Evolutionary conservation across 1,284 basidiomycete species (phyloP).

Genomic region (Porodaedalea pini): DNA sequence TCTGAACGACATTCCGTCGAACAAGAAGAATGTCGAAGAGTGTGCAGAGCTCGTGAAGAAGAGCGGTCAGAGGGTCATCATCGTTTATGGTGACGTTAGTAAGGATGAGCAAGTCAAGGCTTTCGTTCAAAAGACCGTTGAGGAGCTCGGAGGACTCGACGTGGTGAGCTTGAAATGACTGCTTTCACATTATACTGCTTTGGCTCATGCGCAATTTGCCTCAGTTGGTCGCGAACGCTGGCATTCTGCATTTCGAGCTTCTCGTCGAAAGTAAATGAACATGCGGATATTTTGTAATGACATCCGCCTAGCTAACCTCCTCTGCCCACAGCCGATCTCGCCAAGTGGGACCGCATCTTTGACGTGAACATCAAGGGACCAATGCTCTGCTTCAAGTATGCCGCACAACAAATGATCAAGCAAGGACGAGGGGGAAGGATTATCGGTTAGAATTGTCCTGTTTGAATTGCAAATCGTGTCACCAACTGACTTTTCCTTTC

Average conservation of each 20-base stretch:
- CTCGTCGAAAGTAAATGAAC: constrained; percentile 1
- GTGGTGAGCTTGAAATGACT: constrained; percentile 19
- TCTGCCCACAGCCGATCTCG: constrained; percentile 11
- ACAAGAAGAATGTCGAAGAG: constrained; percentile 8
- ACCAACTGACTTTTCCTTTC: background rate
- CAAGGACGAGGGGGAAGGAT: constrained; percentile 20
- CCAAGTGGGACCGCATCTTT: constrained; percentile 15
- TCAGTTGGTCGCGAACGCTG: constrained; percentile 25
- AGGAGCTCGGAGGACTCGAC: constrained; percentile 23
- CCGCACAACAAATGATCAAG: constrained; percentile 23
- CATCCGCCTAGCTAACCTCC: background rate
- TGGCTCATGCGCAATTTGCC: constrained; percentile 17
- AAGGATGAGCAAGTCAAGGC: constrained; percentile 22
- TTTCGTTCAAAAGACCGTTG: constrained; percentile 22
- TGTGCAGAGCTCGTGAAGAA: background rate
- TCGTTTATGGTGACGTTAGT: constrained; percentile 23
- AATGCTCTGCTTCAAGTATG: constrained; percentile 23
- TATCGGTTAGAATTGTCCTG: constrained; percentile 10
- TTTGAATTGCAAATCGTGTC: background rate
- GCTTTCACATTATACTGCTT: background rate
- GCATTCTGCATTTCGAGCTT: constrained; percentile 1
- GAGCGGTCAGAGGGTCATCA: constrained; percentile 11
- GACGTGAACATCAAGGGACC: constrained; percentile 20
- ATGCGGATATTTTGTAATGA: too few species aligned
- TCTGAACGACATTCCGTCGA: constrained; percentile 22